phyloP scores from a whole-genome alignment of 805 yeast species.

The Saccharomyces mikatae region DNA sequence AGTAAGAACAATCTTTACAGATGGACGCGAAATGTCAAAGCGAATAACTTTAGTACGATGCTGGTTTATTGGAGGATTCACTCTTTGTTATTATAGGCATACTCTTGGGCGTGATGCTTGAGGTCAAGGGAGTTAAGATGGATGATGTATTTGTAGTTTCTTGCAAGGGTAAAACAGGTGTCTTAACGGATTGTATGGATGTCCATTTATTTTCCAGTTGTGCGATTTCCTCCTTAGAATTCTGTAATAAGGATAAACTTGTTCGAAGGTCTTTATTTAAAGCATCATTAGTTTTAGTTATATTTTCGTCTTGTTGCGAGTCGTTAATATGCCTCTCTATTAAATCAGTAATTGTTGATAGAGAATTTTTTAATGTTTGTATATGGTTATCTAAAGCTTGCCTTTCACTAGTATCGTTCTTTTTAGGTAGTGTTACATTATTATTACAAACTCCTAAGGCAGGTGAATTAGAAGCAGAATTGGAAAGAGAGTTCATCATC shows the following conservation, averaged over 20 bases:
- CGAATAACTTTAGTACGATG: background rate
- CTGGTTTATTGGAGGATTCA: background rate
- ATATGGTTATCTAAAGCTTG: slow-evolving; percentile 6
- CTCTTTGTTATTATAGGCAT: background rate
- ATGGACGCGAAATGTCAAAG: background rate
- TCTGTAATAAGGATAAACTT: background rate
- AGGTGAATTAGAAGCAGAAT: background rate
- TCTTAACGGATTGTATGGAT: background rate
- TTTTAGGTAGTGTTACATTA: background rate
- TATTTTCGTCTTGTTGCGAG: background rate
- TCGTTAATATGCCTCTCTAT: background rate
- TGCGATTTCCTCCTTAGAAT: background rate
- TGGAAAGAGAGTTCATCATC: background rate
- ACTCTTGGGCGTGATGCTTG: background rate
- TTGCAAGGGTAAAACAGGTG: background rate
- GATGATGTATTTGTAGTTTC: background rate
- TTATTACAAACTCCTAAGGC: background rate
- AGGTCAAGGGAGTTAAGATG: background rate
- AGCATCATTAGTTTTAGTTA: background rate
- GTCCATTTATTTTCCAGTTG: background rate
- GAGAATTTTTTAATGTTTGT: slow-evolving; percentile 3
- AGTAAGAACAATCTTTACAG: background rate
- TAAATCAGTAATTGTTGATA: slow-evolving; percentile 5
- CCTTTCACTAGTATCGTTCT: background rate
- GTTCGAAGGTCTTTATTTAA: background rate